phyloP scores from a whole-genome alignment of 2,329 filamentous ascomycete species.

The Sordariomycetes sp. region DNA sequence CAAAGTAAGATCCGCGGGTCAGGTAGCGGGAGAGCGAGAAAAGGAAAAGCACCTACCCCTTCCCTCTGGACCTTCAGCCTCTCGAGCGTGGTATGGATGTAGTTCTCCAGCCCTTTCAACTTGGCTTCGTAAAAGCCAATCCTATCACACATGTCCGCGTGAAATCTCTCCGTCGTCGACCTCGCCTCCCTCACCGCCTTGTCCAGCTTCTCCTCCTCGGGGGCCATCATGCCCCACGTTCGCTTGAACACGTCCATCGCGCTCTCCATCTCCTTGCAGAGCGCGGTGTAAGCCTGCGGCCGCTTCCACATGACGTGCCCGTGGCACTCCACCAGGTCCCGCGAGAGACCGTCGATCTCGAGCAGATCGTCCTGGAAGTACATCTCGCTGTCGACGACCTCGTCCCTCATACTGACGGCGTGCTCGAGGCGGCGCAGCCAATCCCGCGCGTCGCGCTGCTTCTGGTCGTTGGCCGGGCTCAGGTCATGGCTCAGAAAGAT shows the following conservation, averaged over 20 bases:
- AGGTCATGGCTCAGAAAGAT: slow-evolving; percentile 52
- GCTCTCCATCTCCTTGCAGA: slow-evolving; percentile 36
- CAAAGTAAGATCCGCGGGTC: too few species aligned
- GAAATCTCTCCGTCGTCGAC: too few species aligned
- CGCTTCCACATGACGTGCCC: slow-evolving; percentile 54
- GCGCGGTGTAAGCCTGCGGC: slow-evolving; percentile 49
- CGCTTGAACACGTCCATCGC: slow-evolving; percentile 35
- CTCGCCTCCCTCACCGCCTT: too few species aligned
- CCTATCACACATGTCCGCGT: slow-evolving; percentile 41
- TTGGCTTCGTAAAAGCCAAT: slow-evolving; percentile 54
- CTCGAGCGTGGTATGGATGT: slow-evolving; percentile 53
- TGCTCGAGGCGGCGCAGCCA: slow-evolving; percentile 54
- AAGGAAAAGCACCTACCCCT: slow-evolving; percentile 33
- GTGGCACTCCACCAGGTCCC: slow-evolving; percentile 55
- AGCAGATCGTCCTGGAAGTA: slow-evolving; percentile 39
- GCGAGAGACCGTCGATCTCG: slow-evolving; percentile 50
- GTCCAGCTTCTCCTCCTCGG: slow-evolving; percentile 8
- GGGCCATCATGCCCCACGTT: slow-evolving; percentile 10
- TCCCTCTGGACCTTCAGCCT: slow-evolving; percentile 52
- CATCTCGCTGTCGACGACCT: slow-evolving; percentile 43
- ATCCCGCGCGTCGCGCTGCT: slow-evolving; percentile 53
- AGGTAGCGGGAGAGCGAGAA: neutral
- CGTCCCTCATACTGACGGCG: slow-evolving; percentile 50
- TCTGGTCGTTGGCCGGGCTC: slow-evolving; percentile 45
- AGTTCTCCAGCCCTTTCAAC: slow-evolving; percentile 52